Conservation (phyloP, 148 eudicot species). For the Diospyros lotus region DNA sequence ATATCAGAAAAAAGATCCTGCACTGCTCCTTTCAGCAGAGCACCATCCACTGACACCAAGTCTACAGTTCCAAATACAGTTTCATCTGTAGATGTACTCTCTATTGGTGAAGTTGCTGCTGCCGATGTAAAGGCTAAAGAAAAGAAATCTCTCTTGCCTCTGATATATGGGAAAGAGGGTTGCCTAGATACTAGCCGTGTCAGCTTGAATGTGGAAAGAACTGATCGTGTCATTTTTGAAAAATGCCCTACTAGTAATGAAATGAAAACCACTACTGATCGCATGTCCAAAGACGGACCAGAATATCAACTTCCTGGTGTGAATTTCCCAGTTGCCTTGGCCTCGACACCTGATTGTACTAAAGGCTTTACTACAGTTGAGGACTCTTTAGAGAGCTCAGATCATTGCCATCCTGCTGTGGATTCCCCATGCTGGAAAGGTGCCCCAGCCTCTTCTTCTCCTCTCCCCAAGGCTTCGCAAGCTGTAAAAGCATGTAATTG, state of each 20-base stretch:
- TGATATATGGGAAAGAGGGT: conserved; percentile 14
- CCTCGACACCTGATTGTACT: conserved; percentile 25
- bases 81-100: conserved; percentile 22
- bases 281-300: conserved; percentile 19
- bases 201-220: conserved; percentile 22
- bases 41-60: conserved; percentile 26
- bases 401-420: conserved; percentile 48
- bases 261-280: conserved; percentile 21
- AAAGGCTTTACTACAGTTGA: conserved; percentile 36
- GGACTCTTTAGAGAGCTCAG: conserved; percentile 42
- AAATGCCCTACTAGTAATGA: conserved; percentile 32
- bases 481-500: conserved; percentile 27
- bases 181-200: conserved; percentile 18
- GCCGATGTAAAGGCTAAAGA: conserved; percentile 12
- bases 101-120: conserved; percentile 12
- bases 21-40: conserved; percentile 39
- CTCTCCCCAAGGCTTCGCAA: conserved; percentile 36
- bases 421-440: conserved; percentile 99
- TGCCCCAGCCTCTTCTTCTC: conserved; percentile 47
- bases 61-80: conserved; percentile 17
- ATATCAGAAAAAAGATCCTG: conserved; percentile 35
- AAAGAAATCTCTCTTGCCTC: conserved; percentile 25
- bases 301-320: conserved; percentile 28
- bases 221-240: conserved; percentile 23
- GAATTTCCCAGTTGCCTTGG: conserved; percentile 29